Evolutionary conservation across 495 filamentous ascomycete genomes (phyloP).

Genomic region (Hypoxylon lienhwacheense): DNA sequence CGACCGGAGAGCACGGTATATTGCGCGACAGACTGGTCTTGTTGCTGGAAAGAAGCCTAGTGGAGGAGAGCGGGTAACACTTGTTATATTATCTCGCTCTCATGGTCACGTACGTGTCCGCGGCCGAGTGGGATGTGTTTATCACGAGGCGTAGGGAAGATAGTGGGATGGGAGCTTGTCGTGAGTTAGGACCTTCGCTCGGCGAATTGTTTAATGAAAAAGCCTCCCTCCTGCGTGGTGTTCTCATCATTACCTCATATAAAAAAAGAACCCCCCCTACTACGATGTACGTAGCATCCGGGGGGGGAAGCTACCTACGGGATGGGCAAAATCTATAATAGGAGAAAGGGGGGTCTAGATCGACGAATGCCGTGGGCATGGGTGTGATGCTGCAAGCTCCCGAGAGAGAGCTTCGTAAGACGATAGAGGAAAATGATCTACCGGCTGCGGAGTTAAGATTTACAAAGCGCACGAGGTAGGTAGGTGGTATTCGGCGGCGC

Average conservation of each 20-base stretch:
- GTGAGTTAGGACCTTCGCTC: slow-evolving; percentile 7
- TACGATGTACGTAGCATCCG: slow-evolving; percentile 17
- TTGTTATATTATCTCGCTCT: too few species aligned
- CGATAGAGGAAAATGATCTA: neutral
- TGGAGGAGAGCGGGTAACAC: too few species aligned
- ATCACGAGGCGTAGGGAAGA: neutral
- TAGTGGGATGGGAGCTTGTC: neutral
- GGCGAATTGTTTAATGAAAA: slow-evolving; percentile 20
- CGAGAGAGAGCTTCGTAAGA: slow-evolving; percentile 13
- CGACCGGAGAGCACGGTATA: too few species aligned
- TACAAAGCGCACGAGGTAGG: neutral
- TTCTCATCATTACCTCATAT: slow-evolving; percentile 14
- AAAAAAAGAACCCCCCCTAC: too few species aligned
- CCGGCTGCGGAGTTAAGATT: neutral
- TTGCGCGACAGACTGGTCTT: too few species aligned
- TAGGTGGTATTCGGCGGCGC: neutral
- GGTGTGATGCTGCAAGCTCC: neutral
- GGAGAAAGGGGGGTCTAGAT: neutral
- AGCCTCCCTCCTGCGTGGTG: slow-evolving; percentile 12
- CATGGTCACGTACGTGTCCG: too few species aligned
- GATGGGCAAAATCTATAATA: neutral
- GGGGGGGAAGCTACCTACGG: neutral
- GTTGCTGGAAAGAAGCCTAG: too few species aligned
- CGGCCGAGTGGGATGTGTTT: neutral
- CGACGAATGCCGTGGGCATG: neutral